These are phyloP conservation scores for Mycena crocata DNA, from an alignment of 768 basidiomycete species.

Conservation along the genomic window DNA sequence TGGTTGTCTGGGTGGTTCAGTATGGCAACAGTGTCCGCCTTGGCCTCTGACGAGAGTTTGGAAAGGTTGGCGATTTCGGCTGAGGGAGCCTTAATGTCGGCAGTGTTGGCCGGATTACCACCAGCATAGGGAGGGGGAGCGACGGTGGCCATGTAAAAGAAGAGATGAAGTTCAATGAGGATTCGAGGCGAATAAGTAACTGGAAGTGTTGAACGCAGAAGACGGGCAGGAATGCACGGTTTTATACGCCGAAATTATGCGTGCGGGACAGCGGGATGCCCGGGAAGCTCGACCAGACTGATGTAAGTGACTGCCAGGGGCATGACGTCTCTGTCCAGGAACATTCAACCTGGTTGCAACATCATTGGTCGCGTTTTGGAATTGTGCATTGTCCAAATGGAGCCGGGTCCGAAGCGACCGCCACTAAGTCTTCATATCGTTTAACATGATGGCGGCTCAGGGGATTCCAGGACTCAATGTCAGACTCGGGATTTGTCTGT, in stretches of 20 bases:
- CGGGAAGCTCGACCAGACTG: not conserved
- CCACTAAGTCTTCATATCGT: no score
- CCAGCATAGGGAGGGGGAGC: not conserved
- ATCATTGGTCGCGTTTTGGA: not conserved
- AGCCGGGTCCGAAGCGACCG: not conserved
- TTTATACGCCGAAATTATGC: not conserved
- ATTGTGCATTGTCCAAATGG: not conserved
- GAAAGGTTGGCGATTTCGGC: not conserved
- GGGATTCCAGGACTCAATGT: no score
- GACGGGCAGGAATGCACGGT: not conserved
- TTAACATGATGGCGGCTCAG: no score
- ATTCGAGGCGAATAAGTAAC: not conserved
- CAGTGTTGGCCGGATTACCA: no score
- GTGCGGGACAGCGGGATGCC: not conserved
- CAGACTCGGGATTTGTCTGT: no score
- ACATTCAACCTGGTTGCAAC: not conserved
- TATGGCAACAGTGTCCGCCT: not conserved
- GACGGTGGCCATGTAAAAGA: not conserved
- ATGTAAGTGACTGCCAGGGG: not conserved
- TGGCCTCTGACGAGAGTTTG: not conserved
- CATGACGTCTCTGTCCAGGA: not conserved
- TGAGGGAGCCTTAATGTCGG: not conserved
- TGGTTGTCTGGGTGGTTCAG: not conserved
- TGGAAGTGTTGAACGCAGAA: not conserved
- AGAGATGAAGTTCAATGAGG: not conserved